A percentile compares a stretch with the other conserved stretches of the same genome.
Evolutionary conservation across 768 basidiomycete species (phyloP).

Genomic region (Lactifluus echinatus): DNA sequence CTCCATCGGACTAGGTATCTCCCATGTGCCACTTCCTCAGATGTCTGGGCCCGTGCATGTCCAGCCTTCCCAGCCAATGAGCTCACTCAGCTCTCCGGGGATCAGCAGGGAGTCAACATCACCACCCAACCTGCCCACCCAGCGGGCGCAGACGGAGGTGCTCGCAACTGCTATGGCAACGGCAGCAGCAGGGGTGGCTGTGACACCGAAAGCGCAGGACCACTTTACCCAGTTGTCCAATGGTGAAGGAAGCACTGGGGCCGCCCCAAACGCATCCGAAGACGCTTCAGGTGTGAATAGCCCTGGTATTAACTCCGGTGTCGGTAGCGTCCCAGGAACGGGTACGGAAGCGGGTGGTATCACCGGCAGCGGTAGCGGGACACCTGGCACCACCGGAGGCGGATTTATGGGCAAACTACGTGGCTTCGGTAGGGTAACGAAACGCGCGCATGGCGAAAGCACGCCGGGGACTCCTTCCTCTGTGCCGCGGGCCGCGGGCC

Average conservation of each 20-base stretch:
- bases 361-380: not conserved
- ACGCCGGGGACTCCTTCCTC: constrained; percentile 13
- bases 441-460: constrained; percentile 28
- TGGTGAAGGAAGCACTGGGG: constrained; percentile 30
- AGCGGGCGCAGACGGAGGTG: not conserved
- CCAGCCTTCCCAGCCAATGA: constrained; percentile 20
- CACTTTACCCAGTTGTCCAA: constrained; percentile 42
- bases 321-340: not conserved
- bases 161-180: not conserved
- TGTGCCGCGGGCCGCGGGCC: not conserved
- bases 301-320: constrained; percentile 15
- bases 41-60: not conserved
- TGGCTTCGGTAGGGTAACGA: constrained; percentile 56
- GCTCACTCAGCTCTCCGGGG: not conserved
- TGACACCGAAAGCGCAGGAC: constrained; percentile 31
- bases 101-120: constrained; percentile 1
- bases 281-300: constrained; percentile 38
- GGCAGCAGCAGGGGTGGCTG: not conserved
- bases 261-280: constrained; percentile 31
- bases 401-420: constrained; percentile 77
- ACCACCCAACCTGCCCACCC: not conserved
- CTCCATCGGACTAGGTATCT: constrained; percentile 24
- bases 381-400: constrained; percentile 27
- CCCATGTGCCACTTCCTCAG: constrained; percentile 14
- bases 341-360: not conserved